Base-by-base conservation (phyloP, 768 basidiomycete species). In the Amylocystis lapponica region DNA sequence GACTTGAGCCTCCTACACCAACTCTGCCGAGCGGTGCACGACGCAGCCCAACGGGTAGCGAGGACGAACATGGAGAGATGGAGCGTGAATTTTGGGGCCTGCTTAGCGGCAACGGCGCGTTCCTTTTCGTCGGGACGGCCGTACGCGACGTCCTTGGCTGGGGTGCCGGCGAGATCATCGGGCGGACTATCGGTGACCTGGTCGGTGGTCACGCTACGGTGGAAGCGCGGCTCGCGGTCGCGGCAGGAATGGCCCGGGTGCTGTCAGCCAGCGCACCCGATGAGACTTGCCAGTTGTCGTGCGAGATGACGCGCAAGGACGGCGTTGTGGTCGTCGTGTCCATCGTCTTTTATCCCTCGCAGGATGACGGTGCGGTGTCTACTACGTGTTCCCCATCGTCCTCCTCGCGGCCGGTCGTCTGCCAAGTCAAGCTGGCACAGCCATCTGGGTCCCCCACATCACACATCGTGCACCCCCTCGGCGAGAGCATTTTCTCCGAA, bases 91-190 rank as follows among this genome's bases (percentile, higher is more conserved):
- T 78, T 43, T 86, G 80, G 84, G 81, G 75, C 9, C 60, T 68
- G 66, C 43, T 78, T 30, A 66, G 70, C 48, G 46, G 60, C 5
- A 40, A 66, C 44, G 69, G 74, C 5, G 71, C 75, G 3, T 66
- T 83, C 39, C 59, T 82, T 12, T 69, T 72, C 21, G 70, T 73
- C 1, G 75, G 77, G 7, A 56, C 62, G 2, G 74, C 69, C 3
- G 68, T 79, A 39, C 60, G 69, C 49, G 79, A 85, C 53, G 68
- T 92, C 10, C 72, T 91, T 3, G 87, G 83, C 8, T 83, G 76
- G 75, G 63, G 66, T 29, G 59, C 65, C 4, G 66, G 66, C 9
- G 81, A 83, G 40, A 52, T 81, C 10, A 60, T 79, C 17, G 81
- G 83, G 5, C 62, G 66, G 49, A 61, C 58, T 16, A 47, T 81